Evolutionary conservation across 1,284 basidiomycete genomes (phyloP).

Genomic region (Schizophyllum commune): DNA sequence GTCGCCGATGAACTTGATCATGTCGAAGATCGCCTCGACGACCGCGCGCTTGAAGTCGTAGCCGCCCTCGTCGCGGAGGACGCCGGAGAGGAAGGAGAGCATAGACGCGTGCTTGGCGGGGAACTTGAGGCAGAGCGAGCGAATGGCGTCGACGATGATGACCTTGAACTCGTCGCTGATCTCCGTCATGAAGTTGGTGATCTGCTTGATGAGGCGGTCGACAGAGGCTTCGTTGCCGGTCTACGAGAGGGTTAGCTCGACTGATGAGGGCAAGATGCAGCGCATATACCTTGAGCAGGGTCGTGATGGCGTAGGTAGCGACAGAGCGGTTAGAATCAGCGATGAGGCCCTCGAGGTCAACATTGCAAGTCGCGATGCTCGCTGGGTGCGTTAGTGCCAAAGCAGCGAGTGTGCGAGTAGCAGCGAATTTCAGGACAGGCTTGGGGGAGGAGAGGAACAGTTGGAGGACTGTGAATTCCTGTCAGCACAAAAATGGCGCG

Average conservation of each 20-base stretch:
- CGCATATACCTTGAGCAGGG: slow-evolving; percentile 77
- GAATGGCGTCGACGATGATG: slow-evolving; percentile 98
- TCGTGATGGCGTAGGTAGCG: slow-evolving; percentile 98
- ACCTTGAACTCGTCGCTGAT: slow-evolving; percentile 99
- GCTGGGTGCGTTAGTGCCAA: slow-evolving; percentile 80
- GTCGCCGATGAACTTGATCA: slow-evolving; percentile 97
- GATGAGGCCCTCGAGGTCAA: slow-evolving; percentile 97
- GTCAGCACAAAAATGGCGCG: not conserved
- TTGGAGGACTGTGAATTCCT: slow-evolving; percentile 61
- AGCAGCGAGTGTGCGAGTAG: slow-evolving; percentile 90
- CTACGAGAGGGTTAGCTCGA: slow-evolving; percentile 29
- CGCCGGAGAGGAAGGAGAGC: slow-evolving; percentile 91
- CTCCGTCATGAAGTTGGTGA: slow-evolving; percentile 98
- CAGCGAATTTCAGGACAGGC: slow-evolving; percentile 93
- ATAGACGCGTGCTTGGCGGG: slow-evolving; percentile 93
- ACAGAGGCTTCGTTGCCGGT: slow-evolving; percentile 99
- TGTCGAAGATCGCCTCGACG: slow-evolving; percentile 99
- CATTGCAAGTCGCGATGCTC: slow-evolving; percentile 89
- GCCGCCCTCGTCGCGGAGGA: slow-evolving; percentile 94
- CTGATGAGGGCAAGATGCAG: not conserved
- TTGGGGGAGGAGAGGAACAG: slow-evolving; percentile 93
- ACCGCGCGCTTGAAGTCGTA: slow-evolving; percentile 99
- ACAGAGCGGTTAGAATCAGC: slow-evolving; percentile 95
- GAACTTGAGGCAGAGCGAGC: slow-evolving; percentile 98
- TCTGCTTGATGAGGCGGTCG: slow-evolving; percentile 99